Percentiles rank a stretch among this genome's conserved stretches.
Conservation (phyloP, 202 grass and related monocot genomes). For the Cymbopogon flexuosus region DNA sequence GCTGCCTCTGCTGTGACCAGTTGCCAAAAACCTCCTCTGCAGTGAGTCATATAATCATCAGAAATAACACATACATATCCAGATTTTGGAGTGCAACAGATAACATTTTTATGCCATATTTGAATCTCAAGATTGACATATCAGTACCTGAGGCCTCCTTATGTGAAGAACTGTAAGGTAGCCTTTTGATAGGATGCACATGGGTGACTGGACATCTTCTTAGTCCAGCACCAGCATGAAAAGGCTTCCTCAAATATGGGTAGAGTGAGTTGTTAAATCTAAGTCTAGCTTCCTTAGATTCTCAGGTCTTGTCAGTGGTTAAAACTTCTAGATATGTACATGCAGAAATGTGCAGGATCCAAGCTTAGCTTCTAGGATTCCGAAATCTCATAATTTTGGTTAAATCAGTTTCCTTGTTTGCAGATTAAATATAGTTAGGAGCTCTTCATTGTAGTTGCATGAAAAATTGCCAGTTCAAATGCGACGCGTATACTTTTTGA, state of each 20-base stretch:
- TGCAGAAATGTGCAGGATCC: not conserved
- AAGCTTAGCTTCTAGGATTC: slow-evolving; percentile 16
- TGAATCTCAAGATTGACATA: not conserved
- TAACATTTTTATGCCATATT: not conserved
- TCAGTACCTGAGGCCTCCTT: not conserved
- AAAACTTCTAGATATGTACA: not conserved
- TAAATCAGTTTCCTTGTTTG: slow-evolving; percentile 7
- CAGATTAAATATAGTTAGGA: not conserved
- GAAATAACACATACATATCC: not conserved
- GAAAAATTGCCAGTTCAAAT: not conserved
- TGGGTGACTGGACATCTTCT: not conserved
- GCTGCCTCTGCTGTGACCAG: not conserved
- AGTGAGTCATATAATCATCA: not conserved
- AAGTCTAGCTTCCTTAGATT: not conserved
- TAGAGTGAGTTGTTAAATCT: not conserved
- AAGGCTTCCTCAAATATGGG: not conserved
- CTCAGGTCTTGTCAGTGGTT: not conserved
- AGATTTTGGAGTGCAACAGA: not conserved
- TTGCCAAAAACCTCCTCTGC: not conserved
- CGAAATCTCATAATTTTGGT: not conserved
- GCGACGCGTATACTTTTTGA: not conserved
- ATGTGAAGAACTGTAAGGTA: not conserved
- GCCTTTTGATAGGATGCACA: not conserved
- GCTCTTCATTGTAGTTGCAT: slow-evolving; percentile 6
- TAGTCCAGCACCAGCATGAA: not conserved